A percentile compares a stretch with the other conserved stretches of the same genome.
These are phyloP conservation scores for Manihot esculenta DNA, from an alignment of 441 rosid species.

Conservation along the genomic window DNA sequence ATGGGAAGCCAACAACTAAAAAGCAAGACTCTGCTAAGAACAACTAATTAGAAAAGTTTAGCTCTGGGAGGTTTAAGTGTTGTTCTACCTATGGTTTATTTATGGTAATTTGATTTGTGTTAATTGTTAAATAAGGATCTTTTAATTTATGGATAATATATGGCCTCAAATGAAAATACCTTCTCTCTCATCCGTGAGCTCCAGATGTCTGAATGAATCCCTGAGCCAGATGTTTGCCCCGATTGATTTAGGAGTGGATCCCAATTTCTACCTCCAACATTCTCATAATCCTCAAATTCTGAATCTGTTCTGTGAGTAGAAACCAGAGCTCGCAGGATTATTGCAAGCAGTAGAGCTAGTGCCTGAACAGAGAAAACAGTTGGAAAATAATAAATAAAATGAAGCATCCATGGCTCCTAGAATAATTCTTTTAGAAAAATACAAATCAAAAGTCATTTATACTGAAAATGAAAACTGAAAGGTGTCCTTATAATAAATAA, in stretches of 20 bases:
- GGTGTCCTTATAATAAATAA: background rate
- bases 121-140: background rate
- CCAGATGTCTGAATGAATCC: constrained; percentile 56
- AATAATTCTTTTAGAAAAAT: background rate
- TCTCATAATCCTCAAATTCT: constrained; percentile 66
- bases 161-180: constrained; percentile 39
- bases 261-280: constrained; percentile 51
- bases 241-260: constrained; percentile 70
- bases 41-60: background rate
- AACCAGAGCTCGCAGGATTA: constrained; percentile 71
- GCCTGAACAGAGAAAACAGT: constrained; percentile 44
- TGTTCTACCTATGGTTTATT: background rate
- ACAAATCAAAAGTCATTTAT: background rate
- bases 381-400: background rate
- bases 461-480: background rate
- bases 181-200: constrained; percentile 72
- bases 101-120: background rate
- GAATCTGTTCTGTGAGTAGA: constrained; percentile 42
- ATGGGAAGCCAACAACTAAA: background rate
- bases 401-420: background rate
- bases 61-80: background rate
- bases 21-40: background rate
- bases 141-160: background rate
- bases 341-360: constrained; percentile 64
- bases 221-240: constrained; percentile 55